A percentile compares a stretch with the other conserved stretches of the same genome.
These are phyloP conservation scores for Bifiguratus adelaidae DNA, from an alignment of 192 early-diverging fungal genomes.

Conservation along the genomic window DNA sequence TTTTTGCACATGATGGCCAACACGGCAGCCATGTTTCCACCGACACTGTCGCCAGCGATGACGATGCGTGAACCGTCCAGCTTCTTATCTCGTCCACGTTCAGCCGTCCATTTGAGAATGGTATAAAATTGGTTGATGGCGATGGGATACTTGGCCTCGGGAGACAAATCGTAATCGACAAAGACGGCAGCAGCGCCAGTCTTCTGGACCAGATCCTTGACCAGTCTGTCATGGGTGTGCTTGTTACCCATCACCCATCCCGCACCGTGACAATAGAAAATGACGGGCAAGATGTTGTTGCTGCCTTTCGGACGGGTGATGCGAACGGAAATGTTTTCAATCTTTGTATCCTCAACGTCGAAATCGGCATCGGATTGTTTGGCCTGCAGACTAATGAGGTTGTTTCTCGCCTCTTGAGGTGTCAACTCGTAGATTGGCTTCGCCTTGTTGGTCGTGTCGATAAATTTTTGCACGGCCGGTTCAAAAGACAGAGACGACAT, in stretches of 20 bases:
- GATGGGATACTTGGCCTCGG: conserved; percentile 2
- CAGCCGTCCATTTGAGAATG: neutral
- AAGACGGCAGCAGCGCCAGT: conserved; percentile 2
- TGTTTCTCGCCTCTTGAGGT: no score
- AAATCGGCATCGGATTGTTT: neutral
- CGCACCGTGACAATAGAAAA: conserved; percentile 5
- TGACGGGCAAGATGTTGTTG: neutral
- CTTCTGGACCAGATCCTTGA: neutral
- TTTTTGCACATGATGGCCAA: neutral
- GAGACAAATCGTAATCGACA: conserved; percentile 6
- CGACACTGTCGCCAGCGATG: conserved; percentile 10
- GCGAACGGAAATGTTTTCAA: neutral
- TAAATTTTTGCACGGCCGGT: no score
- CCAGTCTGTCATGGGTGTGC: conserved; percentile 2
- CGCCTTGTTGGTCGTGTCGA: no score
- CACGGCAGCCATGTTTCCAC: conserved; percentile 5
- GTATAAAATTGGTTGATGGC: conserved; percentile 6
- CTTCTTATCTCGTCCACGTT: conserved; percentile 1
- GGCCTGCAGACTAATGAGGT: no score
- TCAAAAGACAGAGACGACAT: no score
- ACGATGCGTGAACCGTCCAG: conserved; percentile 4
- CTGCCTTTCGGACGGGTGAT: neutral
- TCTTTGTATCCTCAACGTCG: neutral
- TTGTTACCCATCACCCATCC: neutral
- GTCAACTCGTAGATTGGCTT: no score